phyloP scores from a whole-genome alignment of 371 early-diverging fungal species.

The Zychaea mexicana region DNA sequence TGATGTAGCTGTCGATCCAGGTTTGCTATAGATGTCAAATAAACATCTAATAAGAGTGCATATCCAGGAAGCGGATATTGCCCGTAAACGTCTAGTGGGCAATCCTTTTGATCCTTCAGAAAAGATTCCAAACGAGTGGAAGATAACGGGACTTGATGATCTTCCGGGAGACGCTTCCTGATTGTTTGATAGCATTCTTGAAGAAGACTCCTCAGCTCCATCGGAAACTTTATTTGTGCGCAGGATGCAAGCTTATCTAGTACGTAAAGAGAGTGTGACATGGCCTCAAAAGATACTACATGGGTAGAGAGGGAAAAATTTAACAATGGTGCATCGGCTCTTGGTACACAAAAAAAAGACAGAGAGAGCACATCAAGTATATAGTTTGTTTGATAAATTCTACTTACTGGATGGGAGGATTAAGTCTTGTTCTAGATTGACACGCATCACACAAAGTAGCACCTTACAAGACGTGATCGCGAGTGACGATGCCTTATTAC shows the following conservation, averaged over 20 bases:
- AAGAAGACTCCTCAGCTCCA: not conserved
- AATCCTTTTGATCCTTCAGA: not conserved
- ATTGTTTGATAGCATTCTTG: not conserved
- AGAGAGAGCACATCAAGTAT: not conserved
- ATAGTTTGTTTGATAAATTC: not conserved
- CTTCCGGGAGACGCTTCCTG: not conserved
- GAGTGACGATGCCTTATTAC: not conserved
- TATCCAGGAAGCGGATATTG: conserved; percentile 3
- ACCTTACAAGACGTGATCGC: not conserved
- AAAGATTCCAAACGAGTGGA: not conserved
- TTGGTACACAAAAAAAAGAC: not conserved
- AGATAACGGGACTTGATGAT: conserved; percentile 1
- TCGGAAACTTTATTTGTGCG: not conserved
- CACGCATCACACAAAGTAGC: not conserved
- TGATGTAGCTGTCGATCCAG: not conserved
- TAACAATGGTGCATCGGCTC: not conserved
- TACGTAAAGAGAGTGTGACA: not conserved
- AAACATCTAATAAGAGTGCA: conserved; percentile 1
- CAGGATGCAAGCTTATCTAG: not conserved
- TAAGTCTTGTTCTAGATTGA: not conserved
- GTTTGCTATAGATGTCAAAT: not conserved
- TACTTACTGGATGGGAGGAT: not conserved
- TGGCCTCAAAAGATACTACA: not conserved
- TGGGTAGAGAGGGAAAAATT: not conserved
- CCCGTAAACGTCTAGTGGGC: not conserved